Base-by-base conservation (phyloP, 2,329 filamentous ascomycete genomes). In the Hypoxylon sp. region DNA sequence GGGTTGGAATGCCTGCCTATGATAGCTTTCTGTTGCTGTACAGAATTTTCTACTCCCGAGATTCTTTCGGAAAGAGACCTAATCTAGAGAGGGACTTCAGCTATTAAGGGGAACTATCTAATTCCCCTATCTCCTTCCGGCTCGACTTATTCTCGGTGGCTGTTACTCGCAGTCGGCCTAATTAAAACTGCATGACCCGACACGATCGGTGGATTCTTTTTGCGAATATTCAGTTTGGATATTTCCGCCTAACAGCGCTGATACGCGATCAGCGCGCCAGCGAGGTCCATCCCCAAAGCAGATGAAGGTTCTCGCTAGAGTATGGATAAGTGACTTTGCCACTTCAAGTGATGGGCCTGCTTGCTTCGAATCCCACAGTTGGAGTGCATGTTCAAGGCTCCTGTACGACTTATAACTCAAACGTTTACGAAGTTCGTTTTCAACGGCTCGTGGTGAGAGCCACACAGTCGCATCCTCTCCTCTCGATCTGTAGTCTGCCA, bases 231-330 rank as follows among this genome's bases (percentile, higher is more conserved):
- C 21, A 17, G 29, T 48, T 29, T 32, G 27, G 7, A 24, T n/a
- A 21, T 39, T 47, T 17, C 65, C 55, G 17, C 52, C 56, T 15
- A 74, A 70, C 31, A 75, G 31, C 15, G 65, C 56, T 15, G 65
- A 66, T 10, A 74, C 39, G 3, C 21, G 19, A 31, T 74, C 71
- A 6, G 61, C 39, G 19, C 60, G 68, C 75, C 75, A 77, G 24
- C 72, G 67, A n/a, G 75, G 76, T 19, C 75, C 75, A 54, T 76
- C 62, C 1, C 75, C 76, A 32, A 76, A 76, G 35, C 76, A 77
- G 2, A 70, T 68, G 53, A 59, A 76, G n/a, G 52, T 71, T 47
- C 62, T 69, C 2, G 71, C 67, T 3, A 77, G 48, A 13, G 65
- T 71, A 32, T 71, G 64, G 7, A 77, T 64, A 19, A 72, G 61